Base-by-base conservation (phyloP, 768 basidiomycete species). In the Lactarius deliciosus region DNA sequence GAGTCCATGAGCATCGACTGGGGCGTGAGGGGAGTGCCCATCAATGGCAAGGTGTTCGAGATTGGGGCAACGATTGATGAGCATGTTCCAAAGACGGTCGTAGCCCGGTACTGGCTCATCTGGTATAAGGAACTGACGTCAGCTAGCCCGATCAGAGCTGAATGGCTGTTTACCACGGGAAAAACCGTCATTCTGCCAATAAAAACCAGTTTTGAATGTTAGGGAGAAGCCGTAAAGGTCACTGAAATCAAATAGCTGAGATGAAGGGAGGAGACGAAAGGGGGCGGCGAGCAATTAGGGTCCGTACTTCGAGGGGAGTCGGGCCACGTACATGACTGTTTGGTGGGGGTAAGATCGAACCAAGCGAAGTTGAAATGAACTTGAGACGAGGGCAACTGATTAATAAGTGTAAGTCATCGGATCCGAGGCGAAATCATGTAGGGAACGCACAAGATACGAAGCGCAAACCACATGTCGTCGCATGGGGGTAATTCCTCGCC, bases 391-490 rank as follows among this genome's bases (percentile, higher is more conserved):
- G 86, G 72, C 90, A 92, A 34, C 90, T 91, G 69, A 40, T 40
- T 5, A 40, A 40, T 40, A 40, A 32, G 54, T 41, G 16, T 34
- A 40, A 45, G 20, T 34, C 61, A 25, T 8, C 40, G 34, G 59
- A 28, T 63, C 57, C 18, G 25, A 5, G 41, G 40, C 20, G 64
- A 40, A 38, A 38, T 11, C 1, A 5, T 4, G 30, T 22, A 16
- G 38, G 30, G 11, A 25, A 73, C 83, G 73, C 70, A 92, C 90
- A 84, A 85, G 61, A 84, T 76, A 43, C 88, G 83, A 70, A 92
- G 78, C 54, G 86, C 84, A 67, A 88, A 83, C 90, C 90, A 92
- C 87, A 92, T 88, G 68, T 88, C 86, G 66, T 91, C 90, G 68
- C 84, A 77, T 40, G 81, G 82, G 18, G 86, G 83, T 40, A 86